Evolutionary conservation across 306 rosid species (phyloP), one percentile per base, ranked within the genome.

Genomic region (Clitoria ternatea): DNA sequence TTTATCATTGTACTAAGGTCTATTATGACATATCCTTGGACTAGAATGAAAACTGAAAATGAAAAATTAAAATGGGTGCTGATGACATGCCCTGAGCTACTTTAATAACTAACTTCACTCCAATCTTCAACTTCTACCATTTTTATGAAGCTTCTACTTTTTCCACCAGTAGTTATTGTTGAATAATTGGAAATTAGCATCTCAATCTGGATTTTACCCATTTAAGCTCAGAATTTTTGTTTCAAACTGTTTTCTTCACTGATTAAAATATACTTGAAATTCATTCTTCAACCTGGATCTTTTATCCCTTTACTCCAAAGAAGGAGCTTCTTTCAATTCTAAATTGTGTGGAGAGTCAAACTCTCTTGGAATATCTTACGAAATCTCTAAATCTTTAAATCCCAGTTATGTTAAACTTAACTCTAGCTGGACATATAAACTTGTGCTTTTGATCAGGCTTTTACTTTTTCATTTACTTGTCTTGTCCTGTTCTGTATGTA

Each of bases 391-490:
- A 11, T 15, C 27, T 62, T 50, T 18, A 4, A 26, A 39, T 50
- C 37, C 30, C 66, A 64, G 39, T n/a, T 17, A 18, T 48, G 61
- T 37, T 52, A 52, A 56, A 56, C 36, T 37, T 26, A 24, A 48
- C 56, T 24, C 24, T 18, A 32, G 52, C 6, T 8, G 19, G 69
- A 15, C 43, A 39, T 37, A 11, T 26, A 14, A 6, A 39, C 45
- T 54, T 66, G 12, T 37, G 27, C 40, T 22, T 20, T 43, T 49
- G 47, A 24, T 43, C 76, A 60, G 40, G 66, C 44, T 54, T 72
- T 3, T 55, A 47, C 43, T 35, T 35, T 52, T 26, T 26, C 53
- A 40, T 27, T 61, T 44, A 26, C 17, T 43, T 72, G 57, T 72
- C 29, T 48, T 4, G n/a, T 42, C 50, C 47, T 42, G 48, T 22